A percentile compares a stretch with the other conserved stretches of the same genome.
phyloP scores from a whole-genome alignment of 352 stramenopile species.

The Stephanocyclus meneghinianus region DNA sequence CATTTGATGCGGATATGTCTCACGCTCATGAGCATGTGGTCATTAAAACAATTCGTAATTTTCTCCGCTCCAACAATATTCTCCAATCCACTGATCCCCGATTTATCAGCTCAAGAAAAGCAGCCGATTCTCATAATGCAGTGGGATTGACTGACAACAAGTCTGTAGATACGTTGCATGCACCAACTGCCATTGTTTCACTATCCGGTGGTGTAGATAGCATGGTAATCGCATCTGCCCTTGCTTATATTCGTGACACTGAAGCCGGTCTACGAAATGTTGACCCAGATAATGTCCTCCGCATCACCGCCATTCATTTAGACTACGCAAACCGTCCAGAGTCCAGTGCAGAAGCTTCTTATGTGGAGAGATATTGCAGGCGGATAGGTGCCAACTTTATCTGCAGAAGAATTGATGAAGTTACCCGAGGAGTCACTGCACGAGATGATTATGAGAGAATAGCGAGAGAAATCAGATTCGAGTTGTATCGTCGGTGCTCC shows the following conservation, averaged over 20 bases:
- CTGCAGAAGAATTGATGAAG: slow-evolving; percentile 88
- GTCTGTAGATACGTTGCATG: neutral
- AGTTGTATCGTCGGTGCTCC: slow-evolving; percentile 88
- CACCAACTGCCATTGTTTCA: slow-evolving; percentile 83
- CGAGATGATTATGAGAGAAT: slow-evolving; percentile 95
- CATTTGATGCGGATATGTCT: slow-evolving; percentile 75
- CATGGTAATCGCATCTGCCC: slow-evolving; percentile 94
- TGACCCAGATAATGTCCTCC: slow-evolving; percentile 51
- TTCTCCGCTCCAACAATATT: slow-evolving; percentile 58
- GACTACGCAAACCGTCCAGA: slow-evolving; percentile 96
- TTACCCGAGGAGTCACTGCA: slow-evolving; percentile 88
- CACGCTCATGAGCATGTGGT: slow-evolving; percentile 56
- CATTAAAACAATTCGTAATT: slow-evolving; percentile 65
- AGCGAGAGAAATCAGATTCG: slow-evolving; percentile 91
- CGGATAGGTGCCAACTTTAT: slow-evolving; percentile 84
- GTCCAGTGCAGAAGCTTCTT: slow-evolving; percentile 89
- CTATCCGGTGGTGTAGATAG: slow-evolving; percentile 95
- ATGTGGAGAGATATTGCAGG: slow-evolving; percentile 89
- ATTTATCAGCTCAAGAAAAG: slow-evolving; percentile 26
- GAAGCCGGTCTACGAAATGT: slow-evolving; percentile 28
- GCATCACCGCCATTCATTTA: slow-evolving; percentile 91
- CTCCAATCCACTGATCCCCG: slow-evolving; percentile 19
- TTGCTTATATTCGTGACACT: slow-evolving; percentile 86
- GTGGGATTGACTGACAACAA: neutral
- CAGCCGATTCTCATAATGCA: neutral